phyloP scores from a whole-genome alignment of 371 early-diverging fungal genomes.

The Mortierella sp. region DNA sequence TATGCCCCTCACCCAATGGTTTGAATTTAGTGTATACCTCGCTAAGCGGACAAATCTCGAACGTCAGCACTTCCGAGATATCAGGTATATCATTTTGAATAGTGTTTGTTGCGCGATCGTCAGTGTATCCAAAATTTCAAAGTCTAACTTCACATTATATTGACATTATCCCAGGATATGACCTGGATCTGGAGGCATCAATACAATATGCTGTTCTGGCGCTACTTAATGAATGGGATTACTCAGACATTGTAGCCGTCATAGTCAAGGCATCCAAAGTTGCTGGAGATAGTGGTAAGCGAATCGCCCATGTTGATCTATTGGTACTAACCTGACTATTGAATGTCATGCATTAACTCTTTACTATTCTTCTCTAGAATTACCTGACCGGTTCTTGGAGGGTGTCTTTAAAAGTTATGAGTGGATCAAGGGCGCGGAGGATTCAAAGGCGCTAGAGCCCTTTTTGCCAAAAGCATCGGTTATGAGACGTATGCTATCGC shows the following conservation, averaged over 20 bases:
- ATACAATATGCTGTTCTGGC: conserved; percentile 37
- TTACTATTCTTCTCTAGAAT: conserved; percentile 14
- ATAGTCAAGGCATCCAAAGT: conserved; percentile 27
- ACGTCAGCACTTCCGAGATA: conserved; percentile 19
- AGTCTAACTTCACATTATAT: neutral
- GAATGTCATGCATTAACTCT: neutral
- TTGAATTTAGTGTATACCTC: conserved; percentile 14
- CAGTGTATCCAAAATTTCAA: too few relatives aligned
- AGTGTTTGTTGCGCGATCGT: neutral
- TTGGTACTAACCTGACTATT: neutral
- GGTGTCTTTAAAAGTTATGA: conserved; percentile 46
- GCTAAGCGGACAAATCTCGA: conserved; percentile 30
- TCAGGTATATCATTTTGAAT: conserved; percentile 13
- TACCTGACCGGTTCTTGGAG: conserved; percentile 46
- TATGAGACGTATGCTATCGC: conserved; percentile 42
- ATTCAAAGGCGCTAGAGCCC: conserved; percentile 30
- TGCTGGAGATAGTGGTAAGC: conserved; percentile 22
- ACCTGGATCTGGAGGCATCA: conserved; percentile 33
- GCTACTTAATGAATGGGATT: conserved; percentile 48
- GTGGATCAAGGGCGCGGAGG: conserved; percentile 52
- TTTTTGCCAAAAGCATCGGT: conserved; percentile 45
- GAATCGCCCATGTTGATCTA: neutral
- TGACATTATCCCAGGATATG: conserved; percentile 12
- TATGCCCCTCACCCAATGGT: conserved; percentile 48
- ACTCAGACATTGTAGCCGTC: conserved; percentile 41